Conservation (phyloP, 139 green algal genomes). For the Microglena sp. region DNA sequence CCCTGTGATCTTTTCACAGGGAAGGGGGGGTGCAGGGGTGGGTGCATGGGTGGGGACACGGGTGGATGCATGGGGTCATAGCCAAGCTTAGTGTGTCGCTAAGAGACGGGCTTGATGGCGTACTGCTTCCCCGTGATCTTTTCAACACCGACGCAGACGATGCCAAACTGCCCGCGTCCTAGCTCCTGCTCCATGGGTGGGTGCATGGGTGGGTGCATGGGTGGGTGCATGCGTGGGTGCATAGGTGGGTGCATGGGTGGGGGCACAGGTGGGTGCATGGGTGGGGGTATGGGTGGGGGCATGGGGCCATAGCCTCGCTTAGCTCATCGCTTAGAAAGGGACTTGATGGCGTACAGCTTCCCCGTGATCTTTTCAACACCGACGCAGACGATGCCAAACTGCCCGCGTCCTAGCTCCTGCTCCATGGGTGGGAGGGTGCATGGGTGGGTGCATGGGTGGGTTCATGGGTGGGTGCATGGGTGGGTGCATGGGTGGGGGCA, state of each 20-base stretch:
- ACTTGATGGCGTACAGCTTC: conserved; percentile 14
- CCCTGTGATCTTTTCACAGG: conserved; percentile 9
- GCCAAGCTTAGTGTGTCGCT: conserved; percentile 13
- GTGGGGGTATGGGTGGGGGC: too few species aligned
- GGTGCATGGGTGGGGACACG: too few species aligned
- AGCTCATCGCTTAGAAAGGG: conserved; percentile 13
- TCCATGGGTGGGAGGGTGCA: too few species aligned
- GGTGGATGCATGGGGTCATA: too few species aligned
- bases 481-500: too few species aligned
- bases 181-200: not conserved
- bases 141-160: conserved; percentile 12
- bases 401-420: too few species aligned
- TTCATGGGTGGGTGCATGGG: too few species aligned
- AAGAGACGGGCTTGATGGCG: conserved; percentile 15
- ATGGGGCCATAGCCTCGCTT: too few species aligned
- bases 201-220: not conserved
- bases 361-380: conserved; percentile 9
- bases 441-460: too few species aligned
- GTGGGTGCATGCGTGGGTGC: not conserved
- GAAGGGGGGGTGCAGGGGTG: too few species aligned
- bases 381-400: conserved; percentile 18
- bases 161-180: conserved; percentile 21
- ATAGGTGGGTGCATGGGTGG: not conserved
- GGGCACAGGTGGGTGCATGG: not conserved
- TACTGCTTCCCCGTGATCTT: conserved; percentile 8